Base-by-base conservation (phyloP, 2,329 filamentous ascomycete genomes). In the Colletotrichum sidae region DNA sequence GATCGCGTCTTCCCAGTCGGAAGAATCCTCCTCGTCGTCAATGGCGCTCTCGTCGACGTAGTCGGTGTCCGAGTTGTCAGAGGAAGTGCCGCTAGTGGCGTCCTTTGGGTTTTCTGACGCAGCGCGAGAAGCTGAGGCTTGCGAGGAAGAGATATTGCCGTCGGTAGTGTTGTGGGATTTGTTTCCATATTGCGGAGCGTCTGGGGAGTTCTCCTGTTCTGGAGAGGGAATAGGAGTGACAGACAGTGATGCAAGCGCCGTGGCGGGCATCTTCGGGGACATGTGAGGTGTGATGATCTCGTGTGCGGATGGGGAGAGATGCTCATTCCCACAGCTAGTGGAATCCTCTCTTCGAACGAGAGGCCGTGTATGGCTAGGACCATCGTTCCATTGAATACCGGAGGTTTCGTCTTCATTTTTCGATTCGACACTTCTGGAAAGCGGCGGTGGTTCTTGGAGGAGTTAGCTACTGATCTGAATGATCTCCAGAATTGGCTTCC, bases 251-350 rank as follows among this genome's bases (percentile, higher is more conserved):
- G 59, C 55, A 38, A 72, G 67, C 25, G 72, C 68, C 6, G 75
- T 73, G 50, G 75, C 68, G 51, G 90, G 83, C 62, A 86, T 80
- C 55, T 84, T 84, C n/a, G 80, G 77, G 64, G 78, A 80, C 44
- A 72, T 70, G 5, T 71, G 74, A 11, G 76, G 73, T n/a, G 75
- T 70, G 72, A 76, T 70, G 70, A 79, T 76, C 53, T 76, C 73
- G 17, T 85, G 83, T 8, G 89, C 77, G 71, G 83, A 87, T 55
- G 83, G 80, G 69, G 78, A 79, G 69, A 95, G 83, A 50, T 86
- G 85, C 77, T 89, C 89, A 79, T 92, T 93, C 78, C 96, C 91
- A 78, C 96, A 92, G 75, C 97, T 96, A 61, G 97, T 97, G 44
- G 91, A 93, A 61, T 94, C 92, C 72, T 90, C 86, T 71, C 90